These are phyloP conservation scores for Clarireedia sp. DNA, from an alignment of 2,329 filamentous ascomycete species.

Conservation along the genomic window DNA sequence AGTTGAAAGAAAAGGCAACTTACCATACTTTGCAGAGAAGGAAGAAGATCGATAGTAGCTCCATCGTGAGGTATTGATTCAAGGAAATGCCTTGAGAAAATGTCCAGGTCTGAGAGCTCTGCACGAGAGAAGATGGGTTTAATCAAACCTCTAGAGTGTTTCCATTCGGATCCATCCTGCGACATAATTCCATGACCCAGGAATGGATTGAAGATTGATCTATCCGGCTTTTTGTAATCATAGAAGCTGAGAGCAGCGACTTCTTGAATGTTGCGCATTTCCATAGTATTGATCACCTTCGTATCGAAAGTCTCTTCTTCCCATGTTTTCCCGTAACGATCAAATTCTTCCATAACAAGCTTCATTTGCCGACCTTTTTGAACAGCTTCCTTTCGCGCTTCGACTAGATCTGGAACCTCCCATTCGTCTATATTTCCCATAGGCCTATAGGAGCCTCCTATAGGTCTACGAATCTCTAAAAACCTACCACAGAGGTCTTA, in stretches of 20 bases:
- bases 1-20: neutral
- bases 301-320: neutral
- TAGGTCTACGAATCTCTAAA: too few species aligned
- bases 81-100: neutral
- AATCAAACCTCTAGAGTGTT: neutral
- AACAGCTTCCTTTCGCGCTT: too few species aligned
- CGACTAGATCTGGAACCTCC: too few species aligned
- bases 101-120: neutral
- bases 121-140: conserved; percentile 1
- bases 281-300: neutral
- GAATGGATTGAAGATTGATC: conserved; percentile 20
- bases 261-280: neutral
- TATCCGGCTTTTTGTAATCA: neutral
- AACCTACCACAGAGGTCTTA: too few species aligned
- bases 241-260: neutral
- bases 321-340: neutral
- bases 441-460: too few species aligned
- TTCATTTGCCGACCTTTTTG: too few species aligned
- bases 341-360: neutral
- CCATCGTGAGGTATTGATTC: neutral
- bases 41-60: neutral
- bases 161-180: neutral
- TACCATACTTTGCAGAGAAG: neutral
- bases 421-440: too few species aligned
- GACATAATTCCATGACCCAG: neutral